A percentile compares a stretch with the other conserved stretches of the same genome.
These are phyloP conservation scores for Spizellomyces punctatus DNA, from an alignment of 192 early-diverging fungal species.

Conservation along the genomic window DNA sequence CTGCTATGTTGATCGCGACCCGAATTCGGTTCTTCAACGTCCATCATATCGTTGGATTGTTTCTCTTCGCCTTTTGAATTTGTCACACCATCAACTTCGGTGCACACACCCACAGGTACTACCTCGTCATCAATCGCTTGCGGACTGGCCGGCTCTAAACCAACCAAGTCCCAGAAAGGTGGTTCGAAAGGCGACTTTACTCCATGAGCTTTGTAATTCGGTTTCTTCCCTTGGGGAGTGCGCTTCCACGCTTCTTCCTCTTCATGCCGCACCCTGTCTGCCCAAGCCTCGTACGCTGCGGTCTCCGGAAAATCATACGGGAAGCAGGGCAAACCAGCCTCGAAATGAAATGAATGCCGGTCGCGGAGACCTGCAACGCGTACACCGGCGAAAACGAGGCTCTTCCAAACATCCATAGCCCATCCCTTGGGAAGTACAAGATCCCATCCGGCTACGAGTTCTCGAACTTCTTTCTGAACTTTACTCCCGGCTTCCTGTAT, in stretches of 20 bases:
- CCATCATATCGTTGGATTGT: background rate
- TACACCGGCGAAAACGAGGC: slow-evolving; percentile 85
- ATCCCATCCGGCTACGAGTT: slow-evolving; percentile 73
- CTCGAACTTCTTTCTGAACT: slow-evolving; percentile 52
- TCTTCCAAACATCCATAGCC: slow-evolving; percentile 87
- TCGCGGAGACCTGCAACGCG: slow-evolving; percentile 76
- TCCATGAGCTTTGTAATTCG: slow-evolving; percentile 76
- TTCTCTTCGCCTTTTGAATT: background rate
- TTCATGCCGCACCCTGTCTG: slow-evolving; percentile 40
- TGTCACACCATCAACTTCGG: background rate
- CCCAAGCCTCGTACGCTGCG: slow-evolving; percentile 59
- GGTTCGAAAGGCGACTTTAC: slow-evolving; percentile 72
- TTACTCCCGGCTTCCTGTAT: slow-evolving; percentile 40
- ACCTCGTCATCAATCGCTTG: background rate
- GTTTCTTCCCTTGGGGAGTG: slow-evolving; percentile 78
- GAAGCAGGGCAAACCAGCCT: slow-evolving; percentile 74
- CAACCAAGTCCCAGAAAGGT: slow-evolving; percentile 49
- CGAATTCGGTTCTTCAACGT: background rate
- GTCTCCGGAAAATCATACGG: slow-evolving; percentile 87
- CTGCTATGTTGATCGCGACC: background rate
- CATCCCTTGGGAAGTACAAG: slow-evolving; percentile 73
- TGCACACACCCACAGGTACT: background rate
- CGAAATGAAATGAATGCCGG: slow-evolving; percentile 69
- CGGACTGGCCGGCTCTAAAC: background rate
- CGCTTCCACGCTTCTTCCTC: slow-evolving; percentile 57